These are phyloP conservation scores for Potentilla sterilis DNA, from an alignment of 306 rosid species.

Conservation along the genomic window DNA sequence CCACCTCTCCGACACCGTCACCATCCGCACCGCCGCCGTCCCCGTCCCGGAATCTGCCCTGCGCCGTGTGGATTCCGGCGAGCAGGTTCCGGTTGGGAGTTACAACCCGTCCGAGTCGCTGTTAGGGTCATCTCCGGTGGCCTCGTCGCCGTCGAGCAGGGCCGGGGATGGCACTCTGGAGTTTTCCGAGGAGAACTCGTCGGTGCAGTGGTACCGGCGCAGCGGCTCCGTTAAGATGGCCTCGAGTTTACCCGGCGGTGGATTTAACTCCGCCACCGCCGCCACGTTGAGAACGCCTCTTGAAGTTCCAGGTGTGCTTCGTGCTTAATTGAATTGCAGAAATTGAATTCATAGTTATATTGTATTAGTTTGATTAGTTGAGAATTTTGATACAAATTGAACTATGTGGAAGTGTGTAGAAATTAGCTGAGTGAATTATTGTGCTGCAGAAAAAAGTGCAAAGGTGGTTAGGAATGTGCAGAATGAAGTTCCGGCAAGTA, in stretches of 20 bases:
- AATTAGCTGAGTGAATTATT: background rate
- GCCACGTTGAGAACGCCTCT: constrained; percentile 20
- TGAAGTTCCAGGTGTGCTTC: constrained; percentile 35
- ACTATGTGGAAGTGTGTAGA: background rate
- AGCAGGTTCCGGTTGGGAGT: constrained; percentile 48
- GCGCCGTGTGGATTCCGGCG: constrained; percentile 38
- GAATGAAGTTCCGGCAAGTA: constrained; percentile 29
- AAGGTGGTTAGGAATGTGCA: constrained; percentile 31
- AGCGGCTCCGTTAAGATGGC: constrained; percentile 41
- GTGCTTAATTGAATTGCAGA: background rate
- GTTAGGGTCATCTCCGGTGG: constrained; percentile 44
- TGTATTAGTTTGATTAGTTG: background rate
- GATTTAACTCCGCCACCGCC: constrained; percentile 37
- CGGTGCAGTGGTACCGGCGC: constrained; percentile 37
- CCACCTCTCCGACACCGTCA: constrained; percentile 40
- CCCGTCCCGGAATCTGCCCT: constrained; percentile 57
- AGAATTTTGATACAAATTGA: background rate
- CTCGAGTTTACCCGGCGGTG: constrained; percentile 36
- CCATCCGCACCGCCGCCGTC: constrained; percentile 45
- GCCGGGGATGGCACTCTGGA: constrained; percentile 42
- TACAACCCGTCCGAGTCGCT: constrained; percentile 49
- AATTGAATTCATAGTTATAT: background rate
- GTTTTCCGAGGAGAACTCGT: constrained; percentile 53
- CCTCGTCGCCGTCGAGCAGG: constrained; percentile 49
- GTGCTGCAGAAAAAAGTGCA: constrained; percentile 52